These are phyloP conservation scores for Huntiella bhutanensis DNA, from an alignment of 2,329 filamentous ascomycete genomes.

Conservation along the genomic window DNA sequence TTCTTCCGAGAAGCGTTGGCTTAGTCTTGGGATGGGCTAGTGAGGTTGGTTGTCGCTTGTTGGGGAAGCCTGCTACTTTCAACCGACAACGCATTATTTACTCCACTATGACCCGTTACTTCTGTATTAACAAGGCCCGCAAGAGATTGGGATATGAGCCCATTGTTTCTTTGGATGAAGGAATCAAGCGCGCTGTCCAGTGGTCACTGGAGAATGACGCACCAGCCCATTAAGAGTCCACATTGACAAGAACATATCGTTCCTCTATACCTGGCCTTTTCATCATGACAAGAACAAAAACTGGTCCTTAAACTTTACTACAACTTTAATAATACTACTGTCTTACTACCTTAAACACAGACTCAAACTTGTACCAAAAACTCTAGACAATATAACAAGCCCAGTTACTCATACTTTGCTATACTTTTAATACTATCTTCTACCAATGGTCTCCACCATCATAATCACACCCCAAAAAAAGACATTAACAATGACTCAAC, in stretches of 20 bases:
- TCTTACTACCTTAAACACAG: neutral
- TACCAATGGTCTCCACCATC: neutral
- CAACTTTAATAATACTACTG: neutral
- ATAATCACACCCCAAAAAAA: neutral
- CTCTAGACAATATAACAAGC: neutral
- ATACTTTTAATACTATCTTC: neutral
- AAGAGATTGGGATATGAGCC: slow-evolving; percentile 49
- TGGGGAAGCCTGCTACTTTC: slow-evolving; percentile 36
- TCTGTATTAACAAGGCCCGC: slow-evolving; percentile 59
- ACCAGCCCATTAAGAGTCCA: slow-evolving; percentile 3
- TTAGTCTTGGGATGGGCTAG: slow-evolving; percentile 31
- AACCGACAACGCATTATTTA: slow-evolving; percentile 43
- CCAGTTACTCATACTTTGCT: slow-evolving; percentile 1
- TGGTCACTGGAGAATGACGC: slow-evolving; percentile 32
- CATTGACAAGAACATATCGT: no score
- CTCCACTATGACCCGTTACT: slow-evolving; percentile 59
- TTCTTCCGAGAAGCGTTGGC: slow-evolving; percentile 32
- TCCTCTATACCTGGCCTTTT: no score
- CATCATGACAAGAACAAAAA: no score
- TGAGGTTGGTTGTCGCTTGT: slow-evolving; percentile 31
- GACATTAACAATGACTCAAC: neutral
- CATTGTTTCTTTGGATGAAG: slow-evolving; percentile 46
- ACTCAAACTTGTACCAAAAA: no score
- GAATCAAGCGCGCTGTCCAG: slow-evolving; percentile 32
- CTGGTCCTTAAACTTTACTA: no score